phyloP scores from a whole-genome alignment of 208 protist genomes.

The Naegleria lovaniensis region DNA sequence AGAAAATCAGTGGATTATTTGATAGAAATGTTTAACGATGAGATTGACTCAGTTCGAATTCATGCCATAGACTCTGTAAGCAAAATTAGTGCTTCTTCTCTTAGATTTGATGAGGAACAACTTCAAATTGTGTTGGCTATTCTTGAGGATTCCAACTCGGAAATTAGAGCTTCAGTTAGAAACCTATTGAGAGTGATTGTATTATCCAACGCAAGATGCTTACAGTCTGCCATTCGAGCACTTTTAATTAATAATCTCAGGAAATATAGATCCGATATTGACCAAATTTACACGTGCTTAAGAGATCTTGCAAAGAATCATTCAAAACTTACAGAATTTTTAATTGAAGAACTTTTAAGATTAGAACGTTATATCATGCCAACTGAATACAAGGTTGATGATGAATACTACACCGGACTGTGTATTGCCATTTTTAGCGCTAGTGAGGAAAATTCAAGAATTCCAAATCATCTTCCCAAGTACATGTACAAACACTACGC shows the following conservation, averaged over 20 bases:
- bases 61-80: not conserved
- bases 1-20: not conserved
- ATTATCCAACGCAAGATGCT: not conserved
- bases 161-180: not conserved
- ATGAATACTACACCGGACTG: not conserved
- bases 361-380: not conserved
- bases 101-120: conserved; percentile 12
- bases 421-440: not conserved
- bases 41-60: not conserved
- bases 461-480: not conserved
- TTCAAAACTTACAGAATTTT: not conserved
- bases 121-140: not conserved
- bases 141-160: not conserved
- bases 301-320: not conserved
- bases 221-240: not conserved
- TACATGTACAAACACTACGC: not conserved
- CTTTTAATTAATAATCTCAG: not conserved
- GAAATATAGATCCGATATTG: not conserved
- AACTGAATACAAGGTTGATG: not conserved
- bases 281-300: not conserved
- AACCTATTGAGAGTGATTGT: not conserved
- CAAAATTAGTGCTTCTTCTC: not conserved
- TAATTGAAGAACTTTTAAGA: not conserved
- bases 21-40: conserved; percentile 3
- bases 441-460: not conserved